These are phyloP conservation scores for Botryotinia convoluta DNA, from an alignment of 2,329 filamentous ascomycete species.

Conservation along the genomic window DNA sequence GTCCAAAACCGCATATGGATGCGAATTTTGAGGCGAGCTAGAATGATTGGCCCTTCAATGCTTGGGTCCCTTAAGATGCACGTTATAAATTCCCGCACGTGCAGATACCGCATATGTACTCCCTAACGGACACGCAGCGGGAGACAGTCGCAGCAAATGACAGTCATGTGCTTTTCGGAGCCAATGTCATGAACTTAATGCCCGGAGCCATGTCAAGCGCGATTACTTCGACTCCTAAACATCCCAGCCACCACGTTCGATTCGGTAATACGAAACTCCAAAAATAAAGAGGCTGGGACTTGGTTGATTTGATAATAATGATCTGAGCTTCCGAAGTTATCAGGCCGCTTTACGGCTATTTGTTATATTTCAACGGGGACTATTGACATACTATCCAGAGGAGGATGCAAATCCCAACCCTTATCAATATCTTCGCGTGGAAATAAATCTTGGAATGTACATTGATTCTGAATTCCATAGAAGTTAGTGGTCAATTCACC, in stretches of 20 bases:
- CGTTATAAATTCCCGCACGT: slow-evolving; percentile 27
- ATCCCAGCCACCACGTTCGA: slow-evolving; percentile 11
- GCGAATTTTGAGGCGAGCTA: slow-evolving; percentile 19
- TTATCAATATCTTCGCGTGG: background rate
- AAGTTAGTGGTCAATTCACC: background rate
- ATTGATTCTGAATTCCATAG: background rate
- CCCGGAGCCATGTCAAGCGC: slow-evolving; percentile 3
- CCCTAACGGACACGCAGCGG: slow-evolving; percentile 29
- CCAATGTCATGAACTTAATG: slow-evolving; percentile 13
- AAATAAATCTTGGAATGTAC: background rate
- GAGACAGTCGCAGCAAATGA: slow-evolving; percentile 18
- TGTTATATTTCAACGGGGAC: slow-evolving; percentile 7
- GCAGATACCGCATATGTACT: slow-evolving; percentile 27
- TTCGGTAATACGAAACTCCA: background rate
- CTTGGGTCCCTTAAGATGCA: slow-evolving; percentile 23
- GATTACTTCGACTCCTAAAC: background rate
- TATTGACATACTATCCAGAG: background rate
- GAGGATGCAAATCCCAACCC: slow-evolving; percentile 7
- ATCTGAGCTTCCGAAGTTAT: background rate
- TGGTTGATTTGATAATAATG: background rate
- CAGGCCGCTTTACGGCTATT: slow-evolving; percentile 13
- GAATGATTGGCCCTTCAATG: slow-evolving; percentile 27
- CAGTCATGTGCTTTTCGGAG: slow-evolving; percentile 29
- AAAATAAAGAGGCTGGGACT: slow-evolving; percentile 17
- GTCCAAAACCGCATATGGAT: slow-evolving; percentile 20